A percentile compares a stretch with the other conserved stretches of the same genome.
Conservation (phyloP, 2,329 filamentous ascomycete genomes). For the Verticillium nonalfalfae region DNA sequence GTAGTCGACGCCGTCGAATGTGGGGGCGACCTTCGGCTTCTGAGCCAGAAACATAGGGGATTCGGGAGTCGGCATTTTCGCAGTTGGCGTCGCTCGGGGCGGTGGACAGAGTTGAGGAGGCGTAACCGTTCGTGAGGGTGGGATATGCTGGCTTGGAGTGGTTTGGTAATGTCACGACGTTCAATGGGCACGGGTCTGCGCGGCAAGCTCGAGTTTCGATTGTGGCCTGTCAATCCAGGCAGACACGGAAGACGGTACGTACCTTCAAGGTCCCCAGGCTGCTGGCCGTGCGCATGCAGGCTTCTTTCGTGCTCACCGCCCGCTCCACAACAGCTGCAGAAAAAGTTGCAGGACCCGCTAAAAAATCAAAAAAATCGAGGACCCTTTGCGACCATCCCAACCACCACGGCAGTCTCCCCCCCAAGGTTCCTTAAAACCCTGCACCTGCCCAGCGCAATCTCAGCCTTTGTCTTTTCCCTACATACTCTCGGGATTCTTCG, state of each 20-base stretch:
- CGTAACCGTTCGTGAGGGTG: conserved; percentile 4
- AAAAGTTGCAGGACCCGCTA: conserved; percentile 10
- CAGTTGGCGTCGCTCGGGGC: conserved; percentile 1
- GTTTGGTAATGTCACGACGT: background rate
- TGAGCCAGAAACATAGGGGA: conserved; percentile 75
- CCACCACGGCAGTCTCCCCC: conserved; percentile 6
- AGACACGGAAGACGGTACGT: background rate
- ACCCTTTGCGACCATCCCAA: conserved; percentile 10
- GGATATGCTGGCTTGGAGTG: background rate
- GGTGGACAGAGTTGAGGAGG: background rate
- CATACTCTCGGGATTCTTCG: background rate
- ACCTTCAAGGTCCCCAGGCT: background rate
- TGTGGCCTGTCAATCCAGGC: background rate
- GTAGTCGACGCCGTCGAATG: conserved; percentile 83
- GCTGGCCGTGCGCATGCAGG: background rate
- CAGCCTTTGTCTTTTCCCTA: background rate
- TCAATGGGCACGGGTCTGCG: background rate
- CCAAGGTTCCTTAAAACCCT: conserved; percentile 6
- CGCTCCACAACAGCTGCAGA: conserved; percentile 6
- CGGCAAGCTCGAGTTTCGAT: background rate
- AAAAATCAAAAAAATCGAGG: conserved; percentile 9
- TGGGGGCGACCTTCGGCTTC: conserved; percentile 76
- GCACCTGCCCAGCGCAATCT: background rate
- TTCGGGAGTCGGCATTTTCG: conserved; percentile 73
- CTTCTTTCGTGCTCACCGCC: conserved; percentile 8